These are phyloP conservation scores for Cyamopsis tetragonoloba DNA, from an alignment of 306 rosid species.

Conservation along the genomic window DNA sequence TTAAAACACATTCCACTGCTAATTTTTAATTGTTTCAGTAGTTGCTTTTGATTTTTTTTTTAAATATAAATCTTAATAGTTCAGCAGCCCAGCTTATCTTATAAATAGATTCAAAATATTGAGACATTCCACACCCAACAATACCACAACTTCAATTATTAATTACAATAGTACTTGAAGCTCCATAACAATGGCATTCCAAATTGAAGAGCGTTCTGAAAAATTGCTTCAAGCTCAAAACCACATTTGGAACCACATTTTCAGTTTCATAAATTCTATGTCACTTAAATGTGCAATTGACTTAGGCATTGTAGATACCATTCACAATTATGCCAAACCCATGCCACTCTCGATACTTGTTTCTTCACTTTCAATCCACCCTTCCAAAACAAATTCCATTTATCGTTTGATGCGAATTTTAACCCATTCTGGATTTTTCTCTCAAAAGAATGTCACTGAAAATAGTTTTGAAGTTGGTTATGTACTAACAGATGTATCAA, in stretches of 20 bases:
- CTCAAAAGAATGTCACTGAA: neutral
- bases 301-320: slow-evolving; percentile 16
- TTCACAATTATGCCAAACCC: slow-evolving; percentile 41
- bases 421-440: slow-evolving; percentile 36
- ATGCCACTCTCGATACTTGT: slow-evolving; percentile 34
- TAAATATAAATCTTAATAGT: too few species aligned
- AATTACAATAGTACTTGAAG: too few species aligned
- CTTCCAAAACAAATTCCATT: slow-evolving; percentile 21
- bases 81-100: too few species aligned
- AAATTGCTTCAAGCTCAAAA: slow-evolving; percentile 33
- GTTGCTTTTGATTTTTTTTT: too few species aligned
- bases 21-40: too few species aligned
- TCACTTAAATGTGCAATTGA: slow-evolving; percentile 24
- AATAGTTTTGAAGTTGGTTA: slow-evolving; percentile 14
- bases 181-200: neutral
- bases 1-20: too few species aligned
- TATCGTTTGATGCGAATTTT: slow-evolving; percentile 42
- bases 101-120: too few species aligned
- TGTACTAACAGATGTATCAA: slow-evolving; percentile 30
- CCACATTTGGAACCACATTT: slow-evolving; percentile 10
- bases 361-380: slow-evolving; percentile 20
- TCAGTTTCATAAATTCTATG: slow-evolving; percentile 23
- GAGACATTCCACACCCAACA: too few species aligned
- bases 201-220: neutral
- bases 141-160: too few species aligned